Evolutionary conservation across 2,329 filamentous ascomycete species (phyloP), one percentile per base, ranked within the genome.

Genomic region (Aspergillus tanneri): DNA sequence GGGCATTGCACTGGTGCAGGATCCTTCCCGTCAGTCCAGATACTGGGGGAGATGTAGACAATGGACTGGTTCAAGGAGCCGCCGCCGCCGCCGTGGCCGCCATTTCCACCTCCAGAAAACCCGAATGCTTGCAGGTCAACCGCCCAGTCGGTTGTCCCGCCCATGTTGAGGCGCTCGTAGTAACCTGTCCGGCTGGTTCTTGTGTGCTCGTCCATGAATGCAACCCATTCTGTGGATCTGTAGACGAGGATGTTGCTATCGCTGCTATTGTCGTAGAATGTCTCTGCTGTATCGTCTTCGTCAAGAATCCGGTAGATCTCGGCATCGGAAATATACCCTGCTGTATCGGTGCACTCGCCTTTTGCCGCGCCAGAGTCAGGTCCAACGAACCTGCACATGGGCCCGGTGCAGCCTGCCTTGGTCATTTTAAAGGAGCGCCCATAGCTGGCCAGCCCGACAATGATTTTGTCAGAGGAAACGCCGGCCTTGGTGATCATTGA

Each of bases 61-160:
- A 37, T 23, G 12, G 35, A 21, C 18, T 37, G 35, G 12, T 37
- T 37, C 19, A 37, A 11, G 35, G 18, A n/a, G 35, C 12, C 21
- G 12, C 21, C 35, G 12, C 18, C 35, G 21, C 11, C 35, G 10
- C 19, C 35, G 21, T 3, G 7, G 9, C 18, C 35, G 18, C 14
- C 30, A 10, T 16, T 9, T 4, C 30, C 30, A 3, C 30, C 14
- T 16, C 30, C 30, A 34, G 30, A 34, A 34, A 34, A 34, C 5
- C 30, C 30, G 35, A 38, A 23, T 23, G 9, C 14, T 25, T 43
- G 43, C 24, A 66, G 47, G 28, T 72, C 70, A 8, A 68, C 50
- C 5, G 69, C 69, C 70, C 68, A 73, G 50, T 72, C 68, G 2
- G 56, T 56, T 2, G 50, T 63, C 7, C 69, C 69, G 8, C 51